These are phyloP conservation scores for Eucalyptus globulus DNA, from an alignment of 345 rosid genomes.

Conservation along the genomic window DNA sequence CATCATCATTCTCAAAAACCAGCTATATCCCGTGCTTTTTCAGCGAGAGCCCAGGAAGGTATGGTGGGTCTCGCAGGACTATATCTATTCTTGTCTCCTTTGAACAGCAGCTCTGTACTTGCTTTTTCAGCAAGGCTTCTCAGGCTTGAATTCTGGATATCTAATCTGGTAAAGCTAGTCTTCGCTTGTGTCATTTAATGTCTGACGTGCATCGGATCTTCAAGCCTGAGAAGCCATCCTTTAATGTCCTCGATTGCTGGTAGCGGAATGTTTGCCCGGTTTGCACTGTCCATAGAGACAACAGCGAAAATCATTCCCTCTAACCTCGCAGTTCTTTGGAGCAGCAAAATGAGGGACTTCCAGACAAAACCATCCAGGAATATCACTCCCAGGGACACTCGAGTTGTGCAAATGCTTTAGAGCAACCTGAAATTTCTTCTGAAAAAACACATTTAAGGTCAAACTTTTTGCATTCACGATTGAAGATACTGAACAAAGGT, in stretches of 20 bases:
- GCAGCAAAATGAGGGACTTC: slow-evolving; percentile 11
- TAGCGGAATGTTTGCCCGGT: slow-evolving; percentile 3
- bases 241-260: slow-evolving; percentile 22
- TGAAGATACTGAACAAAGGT: too few species aligned
- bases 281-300: slow-evolving; percentile 20
- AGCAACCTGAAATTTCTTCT: slow-evolving; percentile 8
- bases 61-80: background rate
- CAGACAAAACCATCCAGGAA: slow-evolving; percentile 44
- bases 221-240: slow-evolving; percentile 16
- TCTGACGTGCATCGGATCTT: background rate
- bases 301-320: slow-evolving; percentile 27
- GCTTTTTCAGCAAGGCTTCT: too few species aligned
- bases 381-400: slow-evolving; percentile 44
- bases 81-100: slow-evolving; percentile 21
- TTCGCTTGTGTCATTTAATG: slow-evolving; percentile 7
- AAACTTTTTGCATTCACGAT: too few species aligned
- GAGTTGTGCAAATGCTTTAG: slow-evolving; percentile 22
- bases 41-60: slow-evolving; percentile 10
- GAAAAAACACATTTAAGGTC: too few species aligned
- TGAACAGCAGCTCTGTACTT: too few species aligned
- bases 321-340: slow-evolving; percentile 13
- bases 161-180: slow-evolving; percentile 47
- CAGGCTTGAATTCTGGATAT: slow-evolving; percentile 8
- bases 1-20: slow-evolving; percentile 34
- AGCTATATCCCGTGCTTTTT: slow-evolving; percentile 27